Percentiles rank a stretch among this genome's conserved stretches.
These are phyloP conservation scores for Periconia sp. DNA, from an alignment of 2,329 filamentous ascomycete species.

Conservation along the genomic window DNA sequence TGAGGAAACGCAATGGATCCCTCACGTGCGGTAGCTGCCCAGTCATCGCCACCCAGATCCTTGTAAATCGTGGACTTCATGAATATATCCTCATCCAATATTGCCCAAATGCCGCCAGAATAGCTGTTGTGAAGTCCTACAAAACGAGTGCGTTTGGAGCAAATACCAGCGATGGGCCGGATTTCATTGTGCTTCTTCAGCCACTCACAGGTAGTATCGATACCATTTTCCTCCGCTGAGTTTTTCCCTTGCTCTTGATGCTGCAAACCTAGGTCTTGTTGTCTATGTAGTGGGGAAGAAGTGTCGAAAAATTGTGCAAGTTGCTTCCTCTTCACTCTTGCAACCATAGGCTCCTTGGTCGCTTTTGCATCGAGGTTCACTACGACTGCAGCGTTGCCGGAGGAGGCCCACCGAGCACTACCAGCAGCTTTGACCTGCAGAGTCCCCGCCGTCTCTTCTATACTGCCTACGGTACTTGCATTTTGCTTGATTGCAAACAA, in stretches of 20 bases:
- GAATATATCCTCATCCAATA: conserved; percentile 50
- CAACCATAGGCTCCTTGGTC: conserved; percentile 24
- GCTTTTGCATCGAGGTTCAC: conserved; percentile 16
- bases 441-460: conserved; percentile 35
- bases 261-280: conserved; percentile 9
- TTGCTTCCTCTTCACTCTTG: conserved; percentile 46
- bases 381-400: conserved; percentile 34
- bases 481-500: conserved; percentile 50
- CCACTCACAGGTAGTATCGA: conserved; percentile 44
- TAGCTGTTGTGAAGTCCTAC: conserved; percentile 49
- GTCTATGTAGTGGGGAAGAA: conserved; percentile 17
- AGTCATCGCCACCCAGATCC: conserved; percentile 33
- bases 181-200: conserved; percentile 48
- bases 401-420: conserved; percentile 38
- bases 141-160: conserved; percentile 52
- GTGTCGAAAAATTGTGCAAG: conserved; percentile 44
- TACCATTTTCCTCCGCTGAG: conserved; percentile 6
- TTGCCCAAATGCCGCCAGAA: conserved; percentile 50
- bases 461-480: conserved; percentile 47
- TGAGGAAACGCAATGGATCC: conserved; percentile 48
- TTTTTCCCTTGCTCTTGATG: conserved; percentile 7
- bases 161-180: conserved; percentile 49
- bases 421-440: conserved; percentile 35
- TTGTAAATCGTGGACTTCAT: conserved; percentile 39
- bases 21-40: conserved; percentile 27